Base-by-base conservation (phyloP, 257 asterid genomes). In the Plantago ovata region DNA sequence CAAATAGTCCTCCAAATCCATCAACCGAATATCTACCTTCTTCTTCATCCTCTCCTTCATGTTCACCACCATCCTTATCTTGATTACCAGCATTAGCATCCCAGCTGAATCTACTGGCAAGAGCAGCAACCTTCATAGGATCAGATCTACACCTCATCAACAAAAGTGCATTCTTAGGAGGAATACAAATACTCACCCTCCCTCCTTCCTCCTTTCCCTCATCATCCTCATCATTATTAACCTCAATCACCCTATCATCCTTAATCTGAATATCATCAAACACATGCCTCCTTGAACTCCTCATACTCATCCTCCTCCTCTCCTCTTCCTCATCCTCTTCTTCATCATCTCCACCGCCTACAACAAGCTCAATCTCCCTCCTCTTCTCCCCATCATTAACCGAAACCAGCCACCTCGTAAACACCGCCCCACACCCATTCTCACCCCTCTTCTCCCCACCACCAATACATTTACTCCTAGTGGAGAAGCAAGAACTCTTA, bases 111-210 rank as follows among this genome's bases (percentile, higher is more conserved):
- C 86, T 67, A 68, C 71, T 78, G 0, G 87, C 69, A 9, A 93
- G 87, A 66, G 79, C 71, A 3, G 97, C 96, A 85, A 93, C 83
- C 71, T 89, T 84, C 76, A 84, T 71, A 1, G 97, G 99, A 81
- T 93, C 97, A 56, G 99, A 93, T 84, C 96, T 80, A 64, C 97
- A 93, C 65, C 99, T 77, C 99, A 93, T 93, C 53, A 93, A 60
- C 61, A 93, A 60, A 33, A 93, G 83, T 48, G 99, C 99, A 36
- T 93, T 93, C 72, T 93, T 93, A 1, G 99, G 99, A 0, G 99
- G 99, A 41, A 93, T 50, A 55, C 96, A 93, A 64, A 89, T 72
- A 72, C 99, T 82, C 19, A 86, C 80, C 39, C 97, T 75, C 0
- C 72, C 92, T 1, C 58, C 75, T 59, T 75, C 92, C 13, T 59